These are phyloP conservation scores for Hyparrhenia diplandra DNA, from an alignment of 176 grass and related monocot genomes.

Conservation along the genomic window DNA sequence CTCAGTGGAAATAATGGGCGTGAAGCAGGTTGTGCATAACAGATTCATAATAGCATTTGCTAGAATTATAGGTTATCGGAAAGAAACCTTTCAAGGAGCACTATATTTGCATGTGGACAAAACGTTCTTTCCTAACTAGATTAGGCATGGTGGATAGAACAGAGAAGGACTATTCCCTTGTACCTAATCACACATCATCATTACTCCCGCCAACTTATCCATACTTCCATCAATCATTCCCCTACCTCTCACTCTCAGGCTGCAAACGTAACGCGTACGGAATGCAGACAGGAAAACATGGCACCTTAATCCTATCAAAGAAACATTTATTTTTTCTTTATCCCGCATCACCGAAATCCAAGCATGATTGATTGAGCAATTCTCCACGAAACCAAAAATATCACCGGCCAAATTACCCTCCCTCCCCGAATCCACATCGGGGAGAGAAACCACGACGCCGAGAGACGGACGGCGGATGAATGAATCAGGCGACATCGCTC, in stretches of 20 bases:
- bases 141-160: neutral
- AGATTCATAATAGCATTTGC: neutral
- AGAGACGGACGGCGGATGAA: neutral
- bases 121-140: neutral
- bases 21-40: neutral
- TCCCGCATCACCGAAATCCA: neutral
- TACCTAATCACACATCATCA: neutral
- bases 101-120: neutral
- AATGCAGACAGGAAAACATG: neutral
- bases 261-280: neutral
- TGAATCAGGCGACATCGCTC: slow-evolving; percentile 2
- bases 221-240: neutral
- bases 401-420: neutral
- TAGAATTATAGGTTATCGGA: neutral
- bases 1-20: neutral
- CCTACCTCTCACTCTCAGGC: neutral
- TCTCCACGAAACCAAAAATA: neutral
- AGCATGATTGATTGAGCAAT: neutral
- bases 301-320: neutral
- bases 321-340: neutral
- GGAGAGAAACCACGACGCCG: neutral
- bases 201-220: neutral
- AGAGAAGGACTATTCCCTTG: neutral
- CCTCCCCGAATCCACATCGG: neutral
- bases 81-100: neutral